Percentiles rank a stretch among this genome's conserved stretches.
phyloP scores from a whole-genome alignment of 257 asterid genomes.

The Cynanchum wilfordii region DNA sequence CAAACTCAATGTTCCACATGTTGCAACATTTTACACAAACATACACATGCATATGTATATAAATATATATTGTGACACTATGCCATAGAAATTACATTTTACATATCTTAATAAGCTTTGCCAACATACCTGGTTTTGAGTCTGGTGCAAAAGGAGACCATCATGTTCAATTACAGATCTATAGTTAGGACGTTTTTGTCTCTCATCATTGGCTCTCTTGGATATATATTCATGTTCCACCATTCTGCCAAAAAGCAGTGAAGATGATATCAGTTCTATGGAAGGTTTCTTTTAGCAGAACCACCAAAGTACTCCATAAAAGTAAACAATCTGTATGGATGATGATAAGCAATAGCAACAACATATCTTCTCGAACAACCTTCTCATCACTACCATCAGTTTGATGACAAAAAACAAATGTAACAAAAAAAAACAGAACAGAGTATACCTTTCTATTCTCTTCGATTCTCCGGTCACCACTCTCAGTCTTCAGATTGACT shows the following conservation, averaged over 20 bases:
- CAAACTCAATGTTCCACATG: neutral
- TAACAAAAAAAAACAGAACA: neutral
- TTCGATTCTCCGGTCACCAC: conserved; percentile 17
- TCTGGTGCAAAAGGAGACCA: conserved; percentile 57
- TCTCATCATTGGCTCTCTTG: conserved; percentile 62
- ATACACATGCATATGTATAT: no score
- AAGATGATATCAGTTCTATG: neutral
- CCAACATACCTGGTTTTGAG: conserved; percentile 54
- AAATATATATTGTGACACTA: no score
- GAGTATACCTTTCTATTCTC: conserved; percentile 43
- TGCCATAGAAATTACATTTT: neutral
- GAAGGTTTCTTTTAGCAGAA: neutral
- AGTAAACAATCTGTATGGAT: neutral
- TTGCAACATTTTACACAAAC: neutral
- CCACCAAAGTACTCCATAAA: neutral
- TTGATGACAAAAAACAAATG: neutral
- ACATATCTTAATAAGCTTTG: neutral
- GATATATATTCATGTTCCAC: conserved; percentile 60
- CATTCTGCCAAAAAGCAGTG: conserved; percentile 32
- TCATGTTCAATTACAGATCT: conserved; percentile 77
- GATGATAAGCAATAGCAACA: neutral
- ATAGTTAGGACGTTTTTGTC: conserved; percentile 56
- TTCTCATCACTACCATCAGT: neutral
- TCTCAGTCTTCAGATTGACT: conserved; percentile 8
- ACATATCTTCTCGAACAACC: neutral